Evolutionary conservation across 768 basidiomycete species (phyloP), one percentile per base, ranked within the genome.

Genomic region (Pluteus cervinus): DNA sequence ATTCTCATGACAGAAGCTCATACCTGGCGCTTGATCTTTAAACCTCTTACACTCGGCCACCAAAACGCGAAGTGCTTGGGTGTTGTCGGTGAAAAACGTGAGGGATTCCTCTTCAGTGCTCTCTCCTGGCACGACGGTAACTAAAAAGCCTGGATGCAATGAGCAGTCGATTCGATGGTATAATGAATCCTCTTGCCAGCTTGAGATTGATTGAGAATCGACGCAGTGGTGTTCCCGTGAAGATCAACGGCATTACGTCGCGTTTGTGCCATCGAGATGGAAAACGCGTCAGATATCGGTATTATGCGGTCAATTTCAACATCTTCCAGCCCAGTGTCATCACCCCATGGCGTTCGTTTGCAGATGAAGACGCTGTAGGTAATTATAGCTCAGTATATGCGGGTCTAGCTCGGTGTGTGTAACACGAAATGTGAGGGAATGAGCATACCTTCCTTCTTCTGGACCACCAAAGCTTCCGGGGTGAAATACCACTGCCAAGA

Each of bases 361-460:
- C 71, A 66, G 12, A 79, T 53, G 45, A 76, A 75, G 21, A 77
- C 50, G 44, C 76, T 77, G 42, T 29, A 39, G 28, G 38, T 24
- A 48, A 29, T 29, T 42, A 38, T 20, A 33, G 29, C 25, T 35
- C 39, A 23, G 23, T 12, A 40, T 44, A 47, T 23, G 5, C 33
- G 18, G 12, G 7, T 37, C 42, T 43, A 43, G 47, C 36, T 45
- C 43, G 32, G 6, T 24, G 21, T 29, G 8, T 30, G 15, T n/a
- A 29, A 24, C 26, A 22, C 22, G 25, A 31, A 34, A 21, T 24
- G 33, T 33, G 25, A 29, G 23, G 9, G 31, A 11, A 17, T 14
- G 30, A n/a, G 56, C 66, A 28, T 39, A 77, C 77, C 75, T 66
- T 44, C 72, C 79, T 50, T 78, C 66, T 44, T 79, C 76, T n/a